Evolutionary conservation across 129 eudicot species (phyloP), one percentile per base, ranked within the genome.

Genomic region (Flaveria sonorensis): DNA sequence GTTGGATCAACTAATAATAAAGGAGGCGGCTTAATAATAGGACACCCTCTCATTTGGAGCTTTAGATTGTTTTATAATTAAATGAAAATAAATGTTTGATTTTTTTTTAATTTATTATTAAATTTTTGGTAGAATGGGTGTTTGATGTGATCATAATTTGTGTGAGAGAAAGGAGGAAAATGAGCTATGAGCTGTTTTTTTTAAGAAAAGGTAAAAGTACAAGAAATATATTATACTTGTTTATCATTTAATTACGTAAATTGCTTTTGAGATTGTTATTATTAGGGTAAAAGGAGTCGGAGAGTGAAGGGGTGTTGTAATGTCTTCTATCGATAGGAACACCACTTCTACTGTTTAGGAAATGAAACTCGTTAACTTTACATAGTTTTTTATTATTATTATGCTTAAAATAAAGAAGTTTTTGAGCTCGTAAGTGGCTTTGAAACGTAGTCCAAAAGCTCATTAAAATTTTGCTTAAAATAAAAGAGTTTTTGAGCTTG

Each of bases 21-120:
- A 83, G 87, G 68, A 83, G 87, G 75, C 68, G 71, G 79, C 83
- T 86, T 10, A 45, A 45, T 45, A 42, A 36, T 36, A 72, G 50
- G 72, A 73, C 77, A 71, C 77, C 85, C 30, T 78, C 71, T 16
- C 65, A 78, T 46, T 68, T 73, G 84, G 81, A 77, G 69, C 70
- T 68, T 78, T 77, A 85, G 72, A 52, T 60, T 60, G 66, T 57
- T 39, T 20, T 75, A 47, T 62, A 48, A 63, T 46, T 45, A 77
- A 69, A 48, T 77, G 75, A 61, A 77, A 78, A 78, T 78, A 78
- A 78, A 32, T 78, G 77, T 28, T 57, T 77, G 81, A 59, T 56
- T 62, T 52, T n/a, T n/a, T 64, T 66, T 79, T 74, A 15, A 36
- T 67, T 71, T 48, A 16, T 68, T 69, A 57, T 78, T 70, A 12